Conservation (phyloP, 495 filamentous ascomycete genomes). For the Choiromyces venosus region DNA sequence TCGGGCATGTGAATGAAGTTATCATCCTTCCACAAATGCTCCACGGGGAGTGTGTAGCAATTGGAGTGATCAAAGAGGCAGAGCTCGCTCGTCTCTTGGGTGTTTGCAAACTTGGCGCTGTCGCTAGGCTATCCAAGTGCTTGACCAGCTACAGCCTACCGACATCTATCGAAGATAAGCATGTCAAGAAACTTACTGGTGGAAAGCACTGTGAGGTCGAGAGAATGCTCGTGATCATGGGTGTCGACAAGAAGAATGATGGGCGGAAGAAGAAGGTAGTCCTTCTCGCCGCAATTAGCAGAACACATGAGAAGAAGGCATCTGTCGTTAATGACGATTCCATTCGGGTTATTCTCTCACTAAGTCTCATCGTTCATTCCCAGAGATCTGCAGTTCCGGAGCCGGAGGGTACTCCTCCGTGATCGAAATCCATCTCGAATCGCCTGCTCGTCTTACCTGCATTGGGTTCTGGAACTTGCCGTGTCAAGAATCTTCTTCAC, state of each 20-base stretch:
- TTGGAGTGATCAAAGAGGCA: conserved; percentile 97
- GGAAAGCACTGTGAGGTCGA: conserved; percentile 90
- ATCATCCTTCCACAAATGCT: conserved; percentile 92
- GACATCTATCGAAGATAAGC: conserved; percentile 75
- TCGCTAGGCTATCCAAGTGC: conserved; percentile 83
- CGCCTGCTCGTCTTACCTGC: conserved; percentile 88
- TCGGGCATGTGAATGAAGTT: conserved; percentile 93
- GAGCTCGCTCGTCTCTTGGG: conserved; percentile 87
- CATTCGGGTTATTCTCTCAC: conserved; percentile 76
- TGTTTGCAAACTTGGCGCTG: conserved; percentile 76
- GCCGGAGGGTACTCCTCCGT: conserved; percentile 77
- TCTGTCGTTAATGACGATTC: conserved; percentile 80
- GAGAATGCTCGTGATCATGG: conserved; percentile 83
- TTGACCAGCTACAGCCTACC: conserved; percentile 89
- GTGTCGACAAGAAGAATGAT: conserved; percentile 97
- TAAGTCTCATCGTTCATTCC: conserved; percentile 63
- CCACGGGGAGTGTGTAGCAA: conserved; percentile 91
- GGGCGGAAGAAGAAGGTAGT: conserved; percentile 94
- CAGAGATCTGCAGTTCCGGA: conserved; percentile 19
- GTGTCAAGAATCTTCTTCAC: conserved; percentile 85
- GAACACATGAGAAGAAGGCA: conserved; percentile 77
- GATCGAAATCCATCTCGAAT: conserved; percentile 98
- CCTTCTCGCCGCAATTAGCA: conserved; percentile 85
- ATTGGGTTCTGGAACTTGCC: conserved; percentile 77
- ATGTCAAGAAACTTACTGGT: conserved; percentile 76